phyloP scores from a whole-genome alignment of 2,329 filamentous ascomycete genomes.

The Aspergillus fijiensis region DNA sequence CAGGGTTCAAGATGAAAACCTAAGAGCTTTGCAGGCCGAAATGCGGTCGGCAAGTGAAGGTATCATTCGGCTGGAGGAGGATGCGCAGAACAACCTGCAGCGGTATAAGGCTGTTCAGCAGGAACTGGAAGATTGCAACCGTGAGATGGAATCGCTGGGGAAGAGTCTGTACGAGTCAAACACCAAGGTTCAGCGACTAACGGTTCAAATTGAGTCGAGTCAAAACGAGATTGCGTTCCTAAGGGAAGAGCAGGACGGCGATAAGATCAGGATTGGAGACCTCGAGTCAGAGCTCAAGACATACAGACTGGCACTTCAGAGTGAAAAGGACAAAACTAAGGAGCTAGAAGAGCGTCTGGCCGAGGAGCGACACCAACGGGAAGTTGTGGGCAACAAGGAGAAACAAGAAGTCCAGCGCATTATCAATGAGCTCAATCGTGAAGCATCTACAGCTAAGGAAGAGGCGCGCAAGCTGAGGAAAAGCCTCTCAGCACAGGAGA shows the following conservation, averaged over 20 bases:
- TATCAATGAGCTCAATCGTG: constrained; percentile 86
- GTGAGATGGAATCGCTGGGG: constrained; percentile 83
- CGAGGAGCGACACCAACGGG: constrained; percentile 80
- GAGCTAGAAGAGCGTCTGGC: constrained; percentile 74
- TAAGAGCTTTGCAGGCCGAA: constrained; percentile 86
- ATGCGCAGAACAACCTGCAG: constrained; percentile 73
- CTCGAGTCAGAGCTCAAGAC: constrained; percentile 79
- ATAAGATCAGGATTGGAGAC: constrained; percentile 97
- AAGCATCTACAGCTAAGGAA: constrained; percentile 78
- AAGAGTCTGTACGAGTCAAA: constrained; percentile 80
- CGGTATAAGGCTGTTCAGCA: constrained; percentile 80
- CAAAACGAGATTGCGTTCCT: constrained; percentile 94
- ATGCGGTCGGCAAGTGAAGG: constrained; percentile 90
- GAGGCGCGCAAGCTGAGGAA: constrained; percentile 80
- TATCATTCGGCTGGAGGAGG: constrained; percentile 83
- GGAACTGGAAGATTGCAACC: constrained; percentile 79
- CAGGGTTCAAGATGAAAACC: constrained; percentile 77
- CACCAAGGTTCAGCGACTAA: constrained; percentile 81
- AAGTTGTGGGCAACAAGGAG: constrained; percentile 81
- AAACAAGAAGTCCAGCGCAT: constrained; percentile 94
- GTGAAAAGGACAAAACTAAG: constrained; percentile 74
- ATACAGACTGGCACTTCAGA: constrained; percentile 74
- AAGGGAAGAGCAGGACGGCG: constrained; percentile 91
- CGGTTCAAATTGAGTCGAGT: constrained; percentile 87
- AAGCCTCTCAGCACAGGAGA: constrained; percentile 76